phyloP scores from a whole-genome alignment of 2,329 filamentous ascomycete genomes.

The Pseudopyrenochaeta lycopersici region DNA sequence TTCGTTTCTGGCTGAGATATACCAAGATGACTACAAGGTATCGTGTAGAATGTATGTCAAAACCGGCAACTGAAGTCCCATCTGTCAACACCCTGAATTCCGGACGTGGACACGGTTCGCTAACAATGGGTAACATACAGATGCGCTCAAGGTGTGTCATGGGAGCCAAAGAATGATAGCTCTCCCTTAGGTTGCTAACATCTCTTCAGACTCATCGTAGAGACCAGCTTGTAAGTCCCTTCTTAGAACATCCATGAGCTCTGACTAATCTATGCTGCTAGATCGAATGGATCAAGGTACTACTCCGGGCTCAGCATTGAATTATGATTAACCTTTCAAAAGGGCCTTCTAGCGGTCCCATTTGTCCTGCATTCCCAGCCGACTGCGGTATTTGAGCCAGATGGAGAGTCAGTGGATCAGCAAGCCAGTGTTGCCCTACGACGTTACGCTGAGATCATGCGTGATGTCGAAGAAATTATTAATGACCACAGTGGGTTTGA shows the following conservation, averaged over 20 bases:
- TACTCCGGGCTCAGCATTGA: too few species aligned
- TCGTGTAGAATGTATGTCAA: conserved; percentile 51
- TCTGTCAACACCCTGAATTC: neutral
- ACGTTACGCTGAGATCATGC: conserved; percentile 94
- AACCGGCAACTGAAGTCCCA: neutral
- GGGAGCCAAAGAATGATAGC: neutral
- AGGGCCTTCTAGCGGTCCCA: conserved; percentile 81
- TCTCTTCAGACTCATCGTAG: conserved; percentile 78
- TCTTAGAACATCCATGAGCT: neutral
- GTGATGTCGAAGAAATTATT: conserved; percentile 90
- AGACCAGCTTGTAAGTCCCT: conserved; percentile 82
- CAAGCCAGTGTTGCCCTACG: conserved; percentile 84
- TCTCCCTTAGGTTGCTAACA: conserved; percentile 25
- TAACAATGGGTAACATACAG: conserved; percentile 50
- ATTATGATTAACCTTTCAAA: neutral
- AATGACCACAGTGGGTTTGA: conserved; percentile 80
- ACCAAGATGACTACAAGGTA: conserved; percentile 53
- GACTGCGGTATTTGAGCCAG: conserved; percentile 80
- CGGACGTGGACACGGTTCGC: conserved; percentile 5
- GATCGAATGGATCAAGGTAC: conserved; percentile 91
- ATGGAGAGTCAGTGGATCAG: conserved; percentile 69
- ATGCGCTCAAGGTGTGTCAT: conserved; percentile 68
- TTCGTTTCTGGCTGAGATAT: neutral
- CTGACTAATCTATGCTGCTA: conserved; percentile 35
- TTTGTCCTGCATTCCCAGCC: conserved; percentile 97